Base-by-base conservation (phyloP, 2,329 filamentous ascomycete species). In the Pseudocercospora fuligena region DNA sequence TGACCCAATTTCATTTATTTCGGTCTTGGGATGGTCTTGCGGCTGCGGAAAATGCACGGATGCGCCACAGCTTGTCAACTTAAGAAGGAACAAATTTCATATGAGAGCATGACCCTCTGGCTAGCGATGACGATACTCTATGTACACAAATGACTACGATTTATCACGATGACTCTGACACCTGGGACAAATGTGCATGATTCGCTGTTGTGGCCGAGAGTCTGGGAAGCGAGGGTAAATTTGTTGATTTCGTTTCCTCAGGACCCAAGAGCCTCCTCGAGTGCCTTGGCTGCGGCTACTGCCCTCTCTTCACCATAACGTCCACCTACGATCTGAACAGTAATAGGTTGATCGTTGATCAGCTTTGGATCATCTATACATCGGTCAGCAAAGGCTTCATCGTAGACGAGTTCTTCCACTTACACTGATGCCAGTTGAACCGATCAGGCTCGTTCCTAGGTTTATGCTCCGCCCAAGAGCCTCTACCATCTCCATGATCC, bases 251-350 rank as follows among this genome's bases (percentile, higher is more conserved):
- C 2, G 33, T 16, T 12, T 40, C 36, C 36, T 40, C 16, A 16
- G 5, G 5, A 14, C 12, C 51, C 23, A 27, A 70, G 25, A n/a
- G 61, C 65, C 27, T 69, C 60, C 14, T 71, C 51, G 8, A 70
- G 51, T 25, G 59, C 64, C 60, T 71, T 72, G 5, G 69, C 66
- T 16, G 71, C 63, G n/a, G 64, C 66, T 9, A 72, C 65, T 7
- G 67, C 64, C 33, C 66, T 72, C 57, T 71, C 70, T 54, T 72
- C 70, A 0, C 69, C 70, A 56, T 70, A 71, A n/a, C 61, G 60
- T 0, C 70, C 70, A 19, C 63, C 66, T 8, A 72, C 68, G 23
- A 72, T 58, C 60, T 72, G 70, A 33, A 72, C 58, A n/a, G 68
- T 66, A 8, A 72, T 60, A 1, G 70, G 70, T 66, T 71, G 71